A percentile compares a stretch with the other conserved stretches of the same genome.
phyloP scores from a whole-genome alignment of 495 filamentous ascomycete genomes.

The Penicillium atrosanguineum region DNA sequence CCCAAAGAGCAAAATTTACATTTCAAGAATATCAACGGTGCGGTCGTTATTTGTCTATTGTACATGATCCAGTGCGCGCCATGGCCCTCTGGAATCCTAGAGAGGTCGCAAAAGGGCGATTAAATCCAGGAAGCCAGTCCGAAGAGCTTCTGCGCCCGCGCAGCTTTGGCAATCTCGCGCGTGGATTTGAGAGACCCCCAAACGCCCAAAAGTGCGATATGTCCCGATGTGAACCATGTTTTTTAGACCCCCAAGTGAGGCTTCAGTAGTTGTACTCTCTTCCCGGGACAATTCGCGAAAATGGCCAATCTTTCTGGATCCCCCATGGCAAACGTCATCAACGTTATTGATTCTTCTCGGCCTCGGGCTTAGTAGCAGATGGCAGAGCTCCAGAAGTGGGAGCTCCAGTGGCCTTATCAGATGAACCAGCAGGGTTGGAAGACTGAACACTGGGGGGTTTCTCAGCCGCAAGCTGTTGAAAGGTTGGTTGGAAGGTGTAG shows the following conservation, averaged over 20 bases:
- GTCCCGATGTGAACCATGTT: background rate
- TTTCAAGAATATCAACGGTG: background rate
- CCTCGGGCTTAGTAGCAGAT: background rate
- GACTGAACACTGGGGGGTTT: constrained; percentile 5
- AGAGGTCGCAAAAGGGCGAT: background rate
- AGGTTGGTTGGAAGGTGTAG: constrained; percentile 32
- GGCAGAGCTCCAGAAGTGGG: background rate
- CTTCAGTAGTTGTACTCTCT: background rate
- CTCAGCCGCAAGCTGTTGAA: constrained; percentile 21
- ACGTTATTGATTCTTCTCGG: background rate
- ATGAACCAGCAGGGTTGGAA: background rate
- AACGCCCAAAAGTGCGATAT: background rate
- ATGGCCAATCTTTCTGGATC: background rate
- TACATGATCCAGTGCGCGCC: background rate
- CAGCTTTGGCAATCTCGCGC: background rate
- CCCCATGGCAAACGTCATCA: background rate
- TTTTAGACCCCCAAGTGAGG: background rate
- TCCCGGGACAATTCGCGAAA: background rate
- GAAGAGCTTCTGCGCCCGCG: background rate
- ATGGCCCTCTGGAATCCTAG: background rate
- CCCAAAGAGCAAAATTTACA: constrained; percentile 1
- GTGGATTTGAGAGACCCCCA: background rate
- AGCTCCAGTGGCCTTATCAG: background rate
- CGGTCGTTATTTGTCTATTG: background rate
- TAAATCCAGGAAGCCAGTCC: background rate